phyloP scores from a whole-genome alignment of 345 rosid species.

The Clausena lansium region DNA sequence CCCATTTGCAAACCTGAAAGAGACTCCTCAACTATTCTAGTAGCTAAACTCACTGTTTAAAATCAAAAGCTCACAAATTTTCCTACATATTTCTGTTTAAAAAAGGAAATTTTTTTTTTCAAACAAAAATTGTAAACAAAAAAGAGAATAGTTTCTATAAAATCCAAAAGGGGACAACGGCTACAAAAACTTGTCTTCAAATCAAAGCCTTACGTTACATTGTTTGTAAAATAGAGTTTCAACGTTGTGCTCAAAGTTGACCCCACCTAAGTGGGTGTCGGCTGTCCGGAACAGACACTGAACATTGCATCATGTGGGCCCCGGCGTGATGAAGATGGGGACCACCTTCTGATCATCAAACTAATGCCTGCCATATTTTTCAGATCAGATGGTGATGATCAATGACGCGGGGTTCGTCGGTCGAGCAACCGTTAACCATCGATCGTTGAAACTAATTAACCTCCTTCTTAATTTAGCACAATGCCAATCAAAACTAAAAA shows the following conservation, averaged over 20 bases:
- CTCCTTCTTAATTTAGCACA: no score
- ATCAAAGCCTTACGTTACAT: slow-evolving; percentile 36
- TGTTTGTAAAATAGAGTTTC: slow-evolving; percentile 25
- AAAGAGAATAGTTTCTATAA: neutral
- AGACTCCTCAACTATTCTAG: slow-evolving; percentile 54
- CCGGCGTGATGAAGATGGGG: neutral
- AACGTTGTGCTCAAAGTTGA: slow-evolving; percentile 26
- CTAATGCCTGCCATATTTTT: no score
- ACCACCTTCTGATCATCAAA: no score
- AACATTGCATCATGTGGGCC: neutral
- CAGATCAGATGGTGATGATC: no score
- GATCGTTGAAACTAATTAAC: no score
- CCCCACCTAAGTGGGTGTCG: slow-evolving; percentile 37
- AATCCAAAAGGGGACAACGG: slow-evolving; percentile 21
- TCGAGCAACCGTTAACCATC: no score
- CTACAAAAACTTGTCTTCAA: slow-evolving; percentile 47
- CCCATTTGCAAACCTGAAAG: slow-evolving; percentile 51
- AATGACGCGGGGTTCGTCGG: no score
- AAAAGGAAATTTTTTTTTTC: slow-evolving; percentile 9
- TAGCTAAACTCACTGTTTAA: slow-evolving; percentile 9
- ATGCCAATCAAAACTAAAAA: no score
- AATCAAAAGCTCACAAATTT: slow-evolving; percentile 5
- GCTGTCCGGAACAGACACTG: slow-evolving; percentile 30
- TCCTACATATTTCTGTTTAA: slow-evolving; percentile 13
- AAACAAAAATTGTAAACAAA: neutral